Base-by-base conservation (phyloP, 257 asterid species). In the Eucommia ulmoides region DNA sequence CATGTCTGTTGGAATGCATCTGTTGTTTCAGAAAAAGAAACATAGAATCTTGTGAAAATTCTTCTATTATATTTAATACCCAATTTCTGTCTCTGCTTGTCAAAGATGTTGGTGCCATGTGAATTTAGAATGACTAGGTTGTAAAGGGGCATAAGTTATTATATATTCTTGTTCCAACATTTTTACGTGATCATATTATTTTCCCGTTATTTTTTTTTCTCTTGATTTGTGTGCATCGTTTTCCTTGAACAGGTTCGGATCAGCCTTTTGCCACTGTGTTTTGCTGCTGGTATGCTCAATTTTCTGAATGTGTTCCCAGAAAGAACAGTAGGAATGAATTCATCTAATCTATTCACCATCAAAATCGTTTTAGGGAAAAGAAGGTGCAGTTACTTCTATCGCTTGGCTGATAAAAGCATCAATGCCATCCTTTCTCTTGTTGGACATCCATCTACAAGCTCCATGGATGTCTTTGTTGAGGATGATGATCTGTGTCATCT, bases 301-400 rank as follows among this genome's bases (percentile, higher is more conserved):
- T 60, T 50, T 51, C 57, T 48, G 17, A 22, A 2, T 42, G 9
- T 4, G 21, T 24, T 33, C n/a, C n/a, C n/a, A n/a, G n/a, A n/a
- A n/a, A n/a, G n/a, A n/a, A n/a, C n/a, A n/a, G n/a, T n/a, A n/a
- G n/a, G n/a, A n/a, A n/a, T n/a, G n/a, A n/a, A n/a, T n/a, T n/a
- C n/a, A n/a, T n/a, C n/a, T n/a, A n/a, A n/a, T n/a, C n/a, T n/a
- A n/a, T n/a, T n/a, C n/a, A n/a, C n/a, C n/a, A n/a, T n/a, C n/a
- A n/a, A n/a, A n/a, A n/a, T n/a, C n/a, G n/a, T n/a, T n/a, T n/a
- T 58, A 87, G 96, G 88, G 57, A 83, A 74, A 73, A 67, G 60
- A 61, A 73, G 70, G 49, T 81, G 85, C 79, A 51, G 41, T 57
- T 64, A 77, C 60, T 69, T 88, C 73, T 71, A 82, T 22, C 56